Conservation (phyloP, 306 rosid species). For the Betula pendula region DNA sequence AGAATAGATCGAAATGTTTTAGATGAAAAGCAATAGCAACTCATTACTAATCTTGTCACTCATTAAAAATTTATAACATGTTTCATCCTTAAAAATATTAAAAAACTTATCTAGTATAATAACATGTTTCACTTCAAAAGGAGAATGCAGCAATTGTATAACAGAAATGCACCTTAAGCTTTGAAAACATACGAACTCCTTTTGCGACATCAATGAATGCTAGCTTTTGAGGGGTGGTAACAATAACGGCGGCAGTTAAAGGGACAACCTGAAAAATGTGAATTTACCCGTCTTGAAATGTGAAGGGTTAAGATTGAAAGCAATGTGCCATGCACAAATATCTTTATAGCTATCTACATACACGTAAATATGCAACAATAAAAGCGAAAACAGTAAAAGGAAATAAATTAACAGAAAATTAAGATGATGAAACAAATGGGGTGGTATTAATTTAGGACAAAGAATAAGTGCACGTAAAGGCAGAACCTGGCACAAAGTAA, state of each 20-base stretch:
- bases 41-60: conserved; percentile 5
- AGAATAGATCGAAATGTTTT: background rate
- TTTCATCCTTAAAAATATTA: background rate
- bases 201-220: conserved; percentile 97
- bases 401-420: conserved; percentile 14
- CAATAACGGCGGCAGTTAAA: conserved; percentile 93
- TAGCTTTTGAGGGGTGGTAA: conserved; percentile 96
- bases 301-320: conserved; percentile 6
- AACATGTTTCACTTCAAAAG: conserved; percentile 3
- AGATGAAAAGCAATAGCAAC: conserved; percentile 24
- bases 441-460: background rate
- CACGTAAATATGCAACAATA: background rate
- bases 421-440: background rate
- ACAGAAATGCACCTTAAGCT: conserved; percentile 70
- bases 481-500: conserved; percentile 94
- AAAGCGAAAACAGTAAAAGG: background rate
- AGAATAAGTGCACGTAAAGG: background rate
- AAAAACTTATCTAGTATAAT: background rate
- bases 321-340: background rate
- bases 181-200: conserved; percentile 99
- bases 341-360: background rate
- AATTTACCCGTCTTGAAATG: conserved; percentile 31
- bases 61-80: background rate
- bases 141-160: conserved; percentile 14
- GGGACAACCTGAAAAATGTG: conserved; percentile 71